A percentile compares a stretch with the other conserved stretches of the same genome.
Conservation (phyloP, 2,329 filamentous ascomycete genomes). For the Meredithiella fracta region DNA sequence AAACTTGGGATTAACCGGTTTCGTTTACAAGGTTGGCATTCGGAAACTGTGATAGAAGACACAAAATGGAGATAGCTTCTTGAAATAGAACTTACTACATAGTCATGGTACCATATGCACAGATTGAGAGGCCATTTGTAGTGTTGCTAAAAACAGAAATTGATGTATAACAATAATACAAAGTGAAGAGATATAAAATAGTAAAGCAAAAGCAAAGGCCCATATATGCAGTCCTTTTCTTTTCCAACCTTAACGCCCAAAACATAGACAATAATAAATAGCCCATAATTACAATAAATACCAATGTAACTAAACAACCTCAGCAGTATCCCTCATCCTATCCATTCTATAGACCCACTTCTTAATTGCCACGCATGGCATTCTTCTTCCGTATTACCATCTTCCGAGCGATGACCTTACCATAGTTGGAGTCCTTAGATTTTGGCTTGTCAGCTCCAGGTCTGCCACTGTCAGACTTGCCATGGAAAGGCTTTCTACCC, state of each 20-base stretch:
- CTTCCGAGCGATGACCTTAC: constrained; percentile 13
- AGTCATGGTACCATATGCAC: no score
- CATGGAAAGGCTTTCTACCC: not conserved
- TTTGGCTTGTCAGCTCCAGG: constrained; percentile 12
- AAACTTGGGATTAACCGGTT: constrained; percentile 48
- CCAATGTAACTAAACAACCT: not conserved
- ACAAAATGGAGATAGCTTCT: no score
- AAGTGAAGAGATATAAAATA: not conserved
- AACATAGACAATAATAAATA: constrained; percentile 5
- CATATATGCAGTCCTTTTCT: constrained; percentile 11
- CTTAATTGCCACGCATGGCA: constrained; percentile 6
- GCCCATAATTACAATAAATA: constrained; percentile 1
- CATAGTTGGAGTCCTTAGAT: constrained; percentile 14
- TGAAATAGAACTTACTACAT: no score
- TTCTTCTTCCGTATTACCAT: constrained; percentile 14
- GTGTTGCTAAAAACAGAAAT: not conserved
- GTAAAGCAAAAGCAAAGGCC: constrained; percentile 9
- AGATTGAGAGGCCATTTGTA: no score
- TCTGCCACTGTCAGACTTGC: not conserved
- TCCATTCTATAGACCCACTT: no score
- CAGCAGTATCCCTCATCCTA: not conserved
- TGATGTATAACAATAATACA: not conserved
- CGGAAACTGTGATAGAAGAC: not conserved
- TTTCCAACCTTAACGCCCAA: constrained; percentile 15
- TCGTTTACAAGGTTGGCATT: constrained; percentile 21